Evolutionary conservation across 2,329 filamentous ascomycete species (phyloP), one percentile per base, ranked within the genome.

Genomic region (Fusarium pseudoanthophilum): DNA sequence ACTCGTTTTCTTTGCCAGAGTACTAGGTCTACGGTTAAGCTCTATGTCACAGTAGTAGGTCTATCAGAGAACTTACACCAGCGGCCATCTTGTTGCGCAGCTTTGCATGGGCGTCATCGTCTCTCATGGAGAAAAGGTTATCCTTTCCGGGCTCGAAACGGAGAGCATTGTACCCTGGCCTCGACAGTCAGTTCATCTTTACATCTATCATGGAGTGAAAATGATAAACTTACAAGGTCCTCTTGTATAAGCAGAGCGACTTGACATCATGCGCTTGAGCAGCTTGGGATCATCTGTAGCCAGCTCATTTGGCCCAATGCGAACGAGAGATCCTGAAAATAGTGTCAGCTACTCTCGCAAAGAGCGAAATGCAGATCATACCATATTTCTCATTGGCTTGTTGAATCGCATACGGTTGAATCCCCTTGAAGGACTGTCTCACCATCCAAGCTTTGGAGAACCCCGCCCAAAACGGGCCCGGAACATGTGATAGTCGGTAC

Each of bases 1-100:
- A 81, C 4, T 83, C 80, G 40, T 89, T 89, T 56, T 89, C 88
- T 60, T 86, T 84, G 6, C 88, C 87, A 5, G 87, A 86, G 73
- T 90, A 90, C 86, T 34, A 13, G 3, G 2, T 28, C 18, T 1
- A 20, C 11, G 4, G 24, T 28, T 46, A 14, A 28, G 18, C 43
- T 46, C 2, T 4, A 18, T 14, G 0, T 3, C 18, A 20, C 11
- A 11, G 11, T 13, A 20, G 11, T 26, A 4, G 8, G n/a, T 10
- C 16, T 7, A 2, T 5, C 0, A 4, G 21, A 30, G 21, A 3
- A n/a, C 82, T 66, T 80, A 87, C 88, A 2, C 86, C 88, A 4
- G 85, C 81, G 7, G 85, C 82, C 82, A 90, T 85, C 69, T 88
- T 86, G 72, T 84, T 85, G 26, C 85, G 81, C 40, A 85, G 75